phyloP scores from a whole-genome alignment of 768 basidiomycete species.

The Russula vinacea region DNA sequence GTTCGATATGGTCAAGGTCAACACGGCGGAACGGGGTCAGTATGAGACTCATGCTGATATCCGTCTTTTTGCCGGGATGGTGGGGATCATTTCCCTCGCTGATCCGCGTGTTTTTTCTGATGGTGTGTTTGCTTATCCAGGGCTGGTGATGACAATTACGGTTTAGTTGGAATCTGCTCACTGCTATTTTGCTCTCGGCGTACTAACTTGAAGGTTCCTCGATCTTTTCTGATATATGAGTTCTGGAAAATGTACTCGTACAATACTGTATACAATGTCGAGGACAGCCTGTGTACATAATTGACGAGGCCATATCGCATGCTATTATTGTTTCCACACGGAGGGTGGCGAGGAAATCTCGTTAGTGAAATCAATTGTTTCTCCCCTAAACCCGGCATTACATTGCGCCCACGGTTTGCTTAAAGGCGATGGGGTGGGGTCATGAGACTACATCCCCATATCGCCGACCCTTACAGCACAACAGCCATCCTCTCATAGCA shows the following conservation, averaged over 20 bases:
- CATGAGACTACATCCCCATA: not conserved
- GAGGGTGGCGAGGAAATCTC: not conserved
- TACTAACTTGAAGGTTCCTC: not conserved
- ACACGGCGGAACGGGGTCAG: constrained; percentile 38
- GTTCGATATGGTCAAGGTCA: constrained; percentile 49
- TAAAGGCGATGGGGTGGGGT: not conserved
- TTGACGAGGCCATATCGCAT: not conserved
- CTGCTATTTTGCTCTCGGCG: not conserved
- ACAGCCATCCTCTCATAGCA: not conserved
- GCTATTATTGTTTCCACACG: not conserved
- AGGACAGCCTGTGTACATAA: not conserved
- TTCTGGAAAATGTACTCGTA: too few species aligned
- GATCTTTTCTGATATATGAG: not conserved
- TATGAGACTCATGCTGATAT: constrained; percentile 49
- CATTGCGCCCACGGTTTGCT: not conserved
- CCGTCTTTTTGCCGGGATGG: constrained; percentile 45
- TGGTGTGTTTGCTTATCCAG: not conserved
- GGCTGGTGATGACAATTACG: constrained; percentile 14
- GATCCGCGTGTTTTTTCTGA: not conserved
- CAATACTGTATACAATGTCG: not conserved
- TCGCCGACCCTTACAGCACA: not conserved
- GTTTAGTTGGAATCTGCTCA: not conserved
- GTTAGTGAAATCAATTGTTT: constrained; percentile 7
- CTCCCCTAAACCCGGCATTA: too few species aligned
- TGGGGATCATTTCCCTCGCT: constrained; percentile 30